Evolutionary conservation across 305 asterid genomes (phyloP).

Genomic region (Fraxinus angustifolia): DNA sequence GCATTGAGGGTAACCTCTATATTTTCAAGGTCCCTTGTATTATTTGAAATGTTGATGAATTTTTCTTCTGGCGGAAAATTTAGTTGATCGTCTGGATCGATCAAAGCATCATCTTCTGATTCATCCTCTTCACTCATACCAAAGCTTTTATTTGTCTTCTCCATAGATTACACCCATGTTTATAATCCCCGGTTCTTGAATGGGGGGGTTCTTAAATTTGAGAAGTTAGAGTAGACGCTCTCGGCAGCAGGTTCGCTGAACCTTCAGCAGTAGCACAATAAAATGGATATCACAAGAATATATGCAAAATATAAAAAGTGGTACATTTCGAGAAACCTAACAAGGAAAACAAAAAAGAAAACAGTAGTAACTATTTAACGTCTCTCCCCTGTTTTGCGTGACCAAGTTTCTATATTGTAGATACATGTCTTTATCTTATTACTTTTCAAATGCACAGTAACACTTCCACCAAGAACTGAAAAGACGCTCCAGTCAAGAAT

Average conservation of each 20-base stretch:
- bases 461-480: background rate
- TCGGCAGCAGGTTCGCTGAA: constrained; percentile 82
- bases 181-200: constrained; percentile 58
- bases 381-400: background rate
- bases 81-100: constrained; percentile 66
- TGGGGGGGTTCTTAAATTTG: constrained; percentile 58
- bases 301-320: no score
- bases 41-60: constrained; percentile 73
- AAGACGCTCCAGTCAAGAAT: background rate
- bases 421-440: background rate
- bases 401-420: background rate
- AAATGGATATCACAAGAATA: no score
- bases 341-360: background rate
- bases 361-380: no score
- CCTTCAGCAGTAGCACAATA: constrained; percentile 35
- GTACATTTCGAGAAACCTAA: background rate
- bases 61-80: constrained; percentile 61
- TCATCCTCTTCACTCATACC: constrained; percentile 21
- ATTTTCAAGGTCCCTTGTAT: constrained; percentile 78
- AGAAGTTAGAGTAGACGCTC: constrained; percentile 62
- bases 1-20: constrained; percentile 72
- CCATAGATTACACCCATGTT: constrained; percentile 56
- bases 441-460: background rate
- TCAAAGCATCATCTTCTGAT: constrained; percentile 37
- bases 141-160: constrained; percentile 34